These are phyloP conservation scores for Suillus subaureus DNA, from an alignment of 768 basidiomycete species.

Conservation along the genomic window DNA sequence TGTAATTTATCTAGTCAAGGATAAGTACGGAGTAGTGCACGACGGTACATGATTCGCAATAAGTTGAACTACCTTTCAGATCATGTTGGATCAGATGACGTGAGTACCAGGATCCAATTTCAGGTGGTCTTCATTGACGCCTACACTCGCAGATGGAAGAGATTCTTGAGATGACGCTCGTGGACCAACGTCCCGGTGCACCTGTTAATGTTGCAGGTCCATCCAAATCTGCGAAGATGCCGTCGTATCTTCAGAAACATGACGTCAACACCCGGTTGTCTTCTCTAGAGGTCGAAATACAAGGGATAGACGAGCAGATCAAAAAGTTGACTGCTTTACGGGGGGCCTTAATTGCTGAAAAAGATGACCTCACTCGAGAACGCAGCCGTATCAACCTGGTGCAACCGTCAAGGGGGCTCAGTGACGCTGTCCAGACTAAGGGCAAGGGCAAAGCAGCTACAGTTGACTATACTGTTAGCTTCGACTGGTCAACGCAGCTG, in stretches of 20 bases:
- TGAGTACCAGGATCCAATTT: slow-evolving; percentile 14
- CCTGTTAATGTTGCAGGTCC: neutral
- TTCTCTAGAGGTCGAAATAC: slow-evolving; percentile 40
- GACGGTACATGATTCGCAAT: neutral
- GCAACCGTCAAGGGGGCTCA: neutral
- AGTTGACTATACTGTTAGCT: slow-evolving; percentile 62
- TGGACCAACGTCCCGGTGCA: neutral
- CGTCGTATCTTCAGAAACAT: slow-evolving; percentile 29
- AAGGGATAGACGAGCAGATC: slow-evolving; percentile 41
- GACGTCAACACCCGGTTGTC: slow-evolving; percentile 31
- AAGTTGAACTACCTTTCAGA: slow-evolving; percentile 23
- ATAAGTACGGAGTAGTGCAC: neutral
- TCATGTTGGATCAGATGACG: slow-evolving; percentile 28
- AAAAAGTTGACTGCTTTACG: slow-evolving; percentile 32
- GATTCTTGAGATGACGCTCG: slow-evolving; percentile 28
- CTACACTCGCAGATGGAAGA: slow-evolving; percentile 26
- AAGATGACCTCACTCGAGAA: slow-evolving; percentile 28
- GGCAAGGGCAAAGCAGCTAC: slow-evolving; percentile 39
- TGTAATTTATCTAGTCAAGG: neutral
- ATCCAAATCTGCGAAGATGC: slow-evolving; percentile 12
- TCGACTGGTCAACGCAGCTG: slow-evolving; percentile 64
- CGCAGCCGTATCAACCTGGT: slow-evolving; percentile 16
- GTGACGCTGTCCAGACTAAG: slow-evolving; percentile 25
- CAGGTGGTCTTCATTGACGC: neutral
- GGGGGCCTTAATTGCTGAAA: slow-evolving; percentile 32